phyloP scores from a whole-genome alignment of 208 protist species.

The Novymonas esmeraldas region DNA sequence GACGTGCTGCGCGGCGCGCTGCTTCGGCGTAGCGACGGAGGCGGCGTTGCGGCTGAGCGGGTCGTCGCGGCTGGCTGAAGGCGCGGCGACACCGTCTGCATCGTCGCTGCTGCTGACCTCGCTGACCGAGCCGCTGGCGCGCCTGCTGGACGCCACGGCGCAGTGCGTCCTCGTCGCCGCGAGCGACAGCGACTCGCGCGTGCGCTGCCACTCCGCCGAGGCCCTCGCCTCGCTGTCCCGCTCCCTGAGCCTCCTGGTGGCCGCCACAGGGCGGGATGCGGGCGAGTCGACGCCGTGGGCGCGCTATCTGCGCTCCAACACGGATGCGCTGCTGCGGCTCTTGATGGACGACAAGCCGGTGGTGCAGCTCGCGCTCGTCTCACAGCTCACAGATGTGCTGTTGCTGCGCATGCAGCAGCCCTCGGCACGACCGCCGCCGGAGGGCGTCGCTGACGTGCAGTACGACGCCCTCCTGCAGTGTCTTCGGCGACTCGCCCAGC shows the following conservation, averaged over 20 bases:
- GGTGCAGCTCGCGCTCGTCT: conserved; percentile 70
- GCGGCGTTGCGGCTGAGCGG: conserved; percentile 31
- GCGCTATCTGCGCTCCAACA: conserved; percentile 42
- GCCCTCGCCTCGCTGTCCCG: conserved; percentile 58
- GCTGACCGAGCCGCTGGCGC: conserved; percentile 13
- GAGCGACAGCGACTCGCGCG: conserved; percentile 49
- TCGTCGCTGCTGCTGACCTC: conserved; percentile 6
- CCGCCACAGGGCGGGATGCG: conserved; percentile 6
- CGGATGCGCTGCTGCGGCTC: conserved; percentile 54
- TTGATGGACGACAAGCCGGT: conserved; percentile 58
- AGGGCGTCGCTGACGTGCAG: conserved; percentile 37
- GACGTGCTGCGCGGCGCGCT: conserved; percentile 34
- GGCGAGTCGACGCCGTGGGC: conserved; percentile 24
- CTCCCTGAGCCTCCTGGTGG: conserved; percentile 54
- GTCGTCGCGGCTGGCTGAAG: conserved; percentile 11
- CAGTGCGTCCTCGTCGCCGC: conserved; percentile 35
- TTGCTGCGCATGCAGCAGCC: conserved; percentile 23
- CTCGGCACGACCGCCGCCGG: background rate
- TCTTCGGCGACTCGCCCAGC: conserved; percentile 49
- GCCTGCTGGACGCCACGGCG: conserved; percentile 41
- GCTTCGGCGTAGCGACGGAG: conserved; percentile 39
- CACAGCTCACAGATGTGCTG: conserved; percentile 63
- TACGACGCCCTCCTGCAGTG: conserved; percentile 51
- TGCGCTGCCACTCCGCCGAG: conserved; percentile 53
- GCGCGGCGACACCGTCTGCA: background rate